Conservation (phyloP, 345 rosid species). For the Mangifera indica region DNA sequence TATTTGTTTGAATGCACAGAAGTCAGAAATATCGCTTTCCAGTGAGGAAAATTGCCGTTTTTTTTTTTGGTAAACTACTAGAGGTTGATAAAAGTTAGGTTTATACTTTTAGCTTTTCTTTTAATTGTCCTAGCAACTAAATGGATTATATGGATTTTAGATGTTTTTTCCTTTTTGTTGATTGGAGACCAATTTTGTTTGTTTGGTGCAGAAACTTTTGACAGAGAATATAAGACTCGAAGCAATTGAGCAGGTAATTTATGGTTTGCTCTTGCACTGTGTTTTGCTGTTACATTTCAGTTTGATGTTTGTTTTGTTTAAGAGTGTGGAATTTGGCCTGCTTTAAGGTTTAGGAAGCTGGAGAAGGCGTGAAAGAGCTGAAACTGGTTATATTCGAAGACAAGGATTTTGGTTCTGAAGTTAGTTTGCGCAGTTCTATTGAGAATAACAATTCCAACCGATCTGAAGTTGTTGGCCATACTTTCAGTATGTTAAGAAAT, state of each 20-base stretch:
- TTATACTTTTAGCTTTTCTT: background rate
- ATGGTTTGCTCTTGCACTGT: too few species aligned
- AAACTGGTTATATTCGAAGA: constrained; percentile 57
- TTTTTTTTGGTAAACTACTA: background rate
- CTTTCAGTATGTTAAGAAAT: constrained; percentile 22
- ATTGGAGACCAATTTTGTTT: constrained; percentile 14
- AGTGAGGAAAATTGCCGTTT: background rate
- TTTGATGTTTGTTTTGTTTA: constrained; percentile 10
- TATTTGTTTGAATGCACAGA: background rate
- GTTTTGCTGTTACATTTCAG: constrained; percentile 7
- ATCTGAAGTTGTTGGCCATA: constrained; percentile 28
- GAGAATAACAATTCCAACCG: constrained; percentile 26
- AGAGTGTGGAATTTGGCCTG: constrained; percentile 10
- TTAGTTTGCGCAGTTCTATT: constrained; percentile 28
- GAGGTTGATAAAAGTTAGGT: background rate
- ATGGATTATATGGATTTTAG: constrained; percentile 16
- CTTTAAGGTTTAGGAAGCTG: constrained; percentile 56
- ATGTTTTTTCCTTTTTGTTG: constrained; percentile 12
- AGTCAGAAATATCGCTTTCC: background rate
- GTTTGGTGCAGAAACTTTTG: too few species aligned
- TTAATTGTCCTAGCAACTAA: constrained; percentile 1
- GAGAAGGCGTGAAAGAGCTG: constrained; percentile 64
- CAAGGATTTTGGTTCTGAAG: constrained; percentile 43
- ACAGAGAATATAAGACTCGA: too few species aligned
- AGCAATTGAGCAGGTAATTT: too few species aligned